Evolutionary conservation across 768 basidiomycete species (phyloP).

Genomic region (Artomyces pyxidatus): DNA sequence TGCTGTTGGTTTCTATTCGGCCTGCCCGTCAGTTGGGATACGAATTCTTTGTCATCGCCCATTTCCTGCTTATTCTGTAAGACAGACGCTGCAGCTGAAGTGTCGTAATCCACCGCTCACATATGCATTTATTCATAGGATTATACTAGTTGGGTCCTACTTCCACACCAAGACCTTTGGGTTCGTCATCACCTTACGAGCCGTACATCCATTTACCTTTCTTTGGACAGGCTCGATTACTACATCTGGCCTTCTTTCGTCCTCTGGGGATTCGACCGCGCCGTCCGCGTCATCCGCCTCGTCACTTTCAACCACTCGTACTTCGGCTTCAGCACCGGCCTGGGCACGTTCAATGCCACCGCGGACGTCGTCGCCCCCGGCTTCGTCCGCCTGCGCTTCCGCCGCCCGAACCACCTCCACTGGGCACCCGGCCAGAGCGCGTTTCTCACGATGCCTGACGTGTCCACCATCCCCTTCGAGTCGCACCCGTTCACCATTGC

Average conservation of each 20-base stretch:
- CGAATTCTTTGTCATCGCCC: constrained; percentile 43
- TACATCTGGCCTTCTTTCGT: constrained; percentile 44
- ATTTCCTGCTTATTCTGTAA: constrained; percentile 36
- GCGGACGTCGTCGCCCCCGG: constrained; percentile 37
- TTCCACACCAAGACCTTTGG: constrained; percentile 18
- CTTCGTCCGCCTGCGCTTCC: constrained; percentile 40
- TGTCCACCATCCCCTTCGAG: constrained; percentile 39
- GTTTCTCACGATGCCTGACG: constrained; percentile 40
- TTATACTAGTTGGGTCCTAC: constrained; percentile 25
- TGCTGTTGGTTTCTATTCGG: constrained; percentile 40
- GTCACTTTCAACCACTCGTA: constrained; percentile 35
- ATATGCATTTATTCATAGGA: constrained; percentile 14
- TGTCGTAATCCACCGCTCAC: neutral
- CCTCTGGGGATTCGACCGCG: constrained; percentile 49
- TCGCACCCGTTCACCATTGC: constrained; percentile 59
- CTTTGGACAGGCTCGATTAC: constrained; percentile 16
- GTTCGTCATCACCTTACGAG: constrained; percentile 15
- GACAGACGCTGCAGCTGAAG: neutral
- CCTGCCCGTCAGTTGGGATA: constrained; percentile 38
- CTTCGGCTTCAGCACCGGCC: constrained; percentile 23
- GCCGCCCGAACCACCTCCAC: constrained; percentile 37
- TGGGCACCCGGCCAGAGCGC: constrained; percentile 49
- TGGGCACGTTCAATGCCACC: constrained; percentile 26
- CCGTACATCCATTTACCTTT: neutral
- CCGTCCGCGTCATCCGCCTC: constrained; percentile 37